phyloP scores from a whole-genome alignment of 495 filamentous ascomycete genomes.

The Penicillium odoratum region DNA sequence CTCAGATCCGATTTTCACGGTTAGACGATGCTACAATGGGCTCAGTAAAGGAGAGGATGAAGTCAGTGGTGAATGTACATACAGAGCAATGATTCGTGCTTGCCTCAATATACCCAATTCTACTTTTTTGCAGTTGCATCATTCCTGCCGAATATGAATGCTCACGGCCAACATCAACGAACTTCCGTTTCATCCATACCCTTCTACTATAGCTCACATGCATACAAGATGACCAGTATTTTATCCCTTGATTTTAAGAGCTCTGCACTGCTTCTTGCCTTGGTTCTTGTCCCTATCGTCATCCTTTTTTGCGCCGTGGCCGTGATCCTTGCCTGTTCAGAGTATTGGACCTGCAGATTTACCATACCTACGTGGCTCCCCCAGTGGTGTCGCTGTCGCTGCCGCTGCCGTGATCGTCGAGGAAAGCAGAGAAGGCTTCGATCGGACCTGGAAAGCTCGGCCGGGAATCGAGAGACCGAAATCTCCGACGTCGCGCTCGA shows the following conservation, averaged over 20 bases:
- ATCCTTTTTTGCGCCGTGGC: constrained; percentile 46
- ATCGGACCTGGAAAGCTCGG: constrained; percentile 24
- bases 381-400: constrained; percentile 8
- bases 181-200: constrained; percentile 5
- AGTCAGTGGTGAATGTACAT: constrained; percentile 48
- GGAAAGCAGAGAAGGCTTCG: constrained; percentile 19
- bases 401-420: constrained; percentile 6
- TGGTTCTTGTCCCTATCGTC: constrained; percentile 57
- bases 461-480: constrained; percentile 19
- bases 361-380: constrained; percentile 13
- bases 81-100: constrained; percentile 24
- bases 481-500: constrained; percentile 20
- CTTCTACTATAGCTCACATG: neutral
- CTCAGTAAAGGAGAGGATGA: constrained; percentile 60
- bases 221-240: constrained; percentile 31
- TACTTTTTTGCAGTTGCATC: constrained; percentile 7
- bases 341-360: constrained; percentile 18
- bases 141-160: constrained; percentile 7
- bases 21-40: constrained; percentile 61
- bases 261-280: constrained; percentile 44
- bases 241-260: constrained; percentile 36
- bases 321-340: constrained; percentile 47
- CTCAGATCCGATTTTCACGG: constrained; percentile 67
- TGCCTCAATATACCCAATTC: constrained; percentile 28
- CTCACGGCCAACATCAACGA: constrained; percentile 1